Conservation (phyloP, 345 rosid genomes). For the Eucalyptus erythrocorys region DNA sequence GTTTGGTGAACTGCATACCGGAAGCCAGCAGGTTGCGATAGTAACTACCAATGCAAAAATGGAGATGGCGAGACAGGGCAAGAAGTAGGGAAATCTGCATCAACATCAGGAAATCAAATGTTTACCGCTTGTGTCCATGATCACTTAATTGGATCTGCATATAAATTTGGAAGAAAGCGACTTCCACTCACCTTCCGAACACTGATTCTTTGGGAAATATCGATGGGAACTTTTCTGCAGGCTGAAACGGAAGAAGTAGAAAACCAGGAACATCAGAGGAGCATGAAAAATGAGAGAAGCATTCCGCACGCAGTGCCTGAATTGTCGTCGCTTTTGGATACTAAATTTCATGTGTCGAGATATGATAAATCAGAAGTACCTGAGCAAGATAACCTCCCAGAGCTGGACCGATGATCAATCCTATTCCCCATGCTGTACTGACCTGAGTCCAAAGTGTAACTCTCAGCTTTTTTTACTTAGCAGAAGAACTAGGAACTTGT, state of each 20-base stretch:
- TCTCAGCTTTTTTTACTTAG: not conserved
- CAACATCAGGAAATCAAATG: not conserved
- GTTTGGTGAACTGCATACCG: conserved; percentile 25
- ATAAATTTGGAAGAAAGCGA: not conserved
- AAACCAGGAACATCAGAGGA: not conserved
- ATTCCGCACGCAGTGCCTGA: not conserved
- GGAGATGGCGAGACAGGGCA: conserved; percentile 61
- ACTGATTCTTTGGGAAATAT: conserved; percentile 55
- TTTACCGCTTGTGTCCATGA: not conserved
- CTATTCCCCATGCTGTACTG: conserved; percentile 95
- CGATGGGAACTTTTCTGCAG: conserved; percentile 73
- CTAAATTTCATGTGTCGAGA: not conserved
- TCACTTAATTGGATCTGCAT: not conserved
- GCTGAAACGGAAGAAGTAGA: conserved; percentile 17
- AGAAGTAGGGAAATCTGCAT: conserved; percentile 77
- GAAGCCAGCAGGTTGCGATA: conserved; percentile 50
- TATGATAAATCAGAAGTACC: conserved; percentile 22
- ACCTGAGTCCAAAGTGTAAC: conserved; percentile 25
- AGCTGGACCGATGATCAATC: conserved; percentile 95
- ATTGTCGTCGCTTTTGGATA: not conserved
- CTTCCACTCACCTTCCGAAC: conserved; percentile 47
- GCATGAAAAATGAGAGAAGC: not conserved
- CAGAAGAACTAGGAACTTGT: not conserved
- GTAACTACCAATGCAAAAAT: conserved; percentile 48
- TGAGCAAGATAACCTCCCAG: conserved; percentile 89